phyloP scores from a whole-genome alignment of 495 filamentous ascomycete genomes.

The Wilcoxina mikolae region DNA sequence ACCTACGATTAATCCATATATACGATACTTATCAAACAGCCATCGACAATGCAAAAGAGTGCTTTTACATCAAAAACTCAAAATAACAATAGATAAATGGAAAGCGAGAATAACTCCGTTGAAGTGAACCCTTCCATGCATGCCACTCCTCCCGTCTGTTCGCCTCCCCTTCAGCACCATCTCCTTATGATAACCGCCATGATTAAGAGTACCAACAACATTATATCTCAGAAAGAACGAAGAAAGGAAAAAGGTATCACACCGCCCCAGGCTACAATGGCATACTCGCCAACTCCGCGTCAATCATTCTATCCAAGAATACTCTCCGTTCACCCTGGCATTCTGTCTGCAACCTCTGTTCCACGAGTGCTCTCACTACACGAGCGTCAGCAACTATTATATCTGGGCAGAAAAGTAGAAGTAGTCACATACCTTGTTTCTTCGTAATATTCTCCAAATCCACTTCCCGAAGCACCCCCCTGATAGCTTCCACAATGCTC shows the following conservation, averaged over 20 bases:
- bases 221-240: background rate
- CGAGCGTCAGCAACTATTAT: conserved; percentile 23
- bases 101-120: too few relatives aligned
- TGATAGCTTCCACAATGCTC: conserved; percentile 67
- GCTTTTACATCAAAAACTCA: too few relatives aligned
- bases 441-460: conserved; percentile 93
- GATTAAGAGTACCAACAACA: too few relatives aligned
- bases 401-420: background rate
- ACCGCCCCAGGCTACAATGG: conserved; percentile 16
- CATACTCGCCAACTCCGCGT: conserved; percentile 88
- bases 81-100: too few relatives aligned
- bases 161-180: too few relatives aligned
- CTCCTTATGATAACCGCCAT: too few relatives aligned
- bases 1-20: too few relatives aligned
- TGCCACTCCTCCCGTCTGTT: too few relatives aligned
- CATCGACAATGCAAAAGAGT: too few relatives aligned
- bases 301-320: conserved; percentile 84
- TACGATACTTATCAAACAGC: too few relatives aligned
- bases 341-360: conserved; percentile 81
- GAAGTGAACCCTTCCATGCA: too few relatives aligned
- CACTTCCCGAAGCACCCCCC: conserved; percentile 67
- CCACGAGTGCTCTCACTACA: conserved; percentile 66
- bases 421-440: conserved; percentile 56
- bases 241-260: background rate
- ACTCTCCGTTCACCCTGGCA: conserved; percentile 63